These are phyloP conservation scores for Vitellaria paradoxa DNA, from an alignment of 179 eudicot species.

Conservation along the genomic window DNA sequence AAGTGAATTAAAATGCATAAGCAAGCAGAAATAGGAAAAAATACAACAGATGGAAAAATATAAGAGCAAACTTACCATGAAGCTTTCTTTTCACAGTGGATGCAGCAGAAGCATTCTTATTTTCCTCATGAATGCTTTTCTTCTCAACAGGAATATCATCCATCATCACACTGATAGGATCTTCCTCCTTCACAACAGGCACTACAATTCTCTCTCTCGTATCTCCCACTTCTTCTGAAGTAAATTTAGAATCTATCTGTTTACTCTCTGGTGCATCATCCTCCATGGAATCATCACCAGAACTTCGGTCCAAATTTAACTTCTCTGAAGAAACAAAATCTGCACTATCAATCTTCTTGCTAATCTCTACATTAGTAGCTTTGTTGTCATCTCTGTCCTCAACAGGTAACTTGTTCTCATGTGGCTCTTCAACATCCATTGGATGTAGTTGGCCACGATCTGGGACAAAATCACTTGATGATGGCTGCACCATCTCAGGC, in stretches of 20 bases:
- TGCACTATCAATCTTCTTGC: constrained; percentile 55
- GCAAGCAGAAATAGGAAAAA: background rate
- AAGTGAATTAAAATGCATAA: too few species aligned
- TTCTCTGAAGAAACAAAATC: constrained; percentile 71
- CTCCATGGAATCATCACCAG: constrained; percentile 90
- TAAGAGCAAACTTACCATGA: constrained; percentile 52
- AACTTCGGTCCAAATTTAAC: constrained; percentile 76
- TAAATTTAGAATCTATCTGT: constrained; percentile 51
- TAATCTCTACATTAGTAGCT: constrained; percentile 44
- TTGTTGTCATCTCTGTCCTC: constrained; percentile 44
- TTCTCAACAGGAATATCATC: constrained; percentile 38
- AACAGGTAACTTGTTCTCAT: constrained; percentile 42
- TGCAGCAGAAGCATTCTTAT: constrained; percentile 35
- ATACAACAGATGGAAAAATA: constrained; percentile 8
- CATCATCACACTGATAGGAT: constrained; percentile 42
- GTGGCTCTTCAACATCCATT: constrained; percentile 69
- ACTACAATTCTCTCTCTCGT: constrained; percentile 38
- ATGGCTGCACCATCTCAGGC: constrained; percentile 79
- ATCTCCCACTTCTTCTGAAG: constrained; percentile 40
- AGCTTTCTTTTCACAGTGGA: constrained; percentile 66
- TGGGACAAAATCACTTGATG: constrained; percentile 51
- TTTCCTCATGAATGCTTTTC: constrained; percentile 32
- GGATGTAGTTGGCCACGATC: constrained; percentile 67
- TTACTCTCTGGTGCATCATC: constrained; percentile 76
- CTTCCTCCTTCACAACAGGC: constrained; percentile 36